Base-by-base conservation (phyloP, 139 green algal genomes). In the Raphidocelis subcapitata region DNA sequence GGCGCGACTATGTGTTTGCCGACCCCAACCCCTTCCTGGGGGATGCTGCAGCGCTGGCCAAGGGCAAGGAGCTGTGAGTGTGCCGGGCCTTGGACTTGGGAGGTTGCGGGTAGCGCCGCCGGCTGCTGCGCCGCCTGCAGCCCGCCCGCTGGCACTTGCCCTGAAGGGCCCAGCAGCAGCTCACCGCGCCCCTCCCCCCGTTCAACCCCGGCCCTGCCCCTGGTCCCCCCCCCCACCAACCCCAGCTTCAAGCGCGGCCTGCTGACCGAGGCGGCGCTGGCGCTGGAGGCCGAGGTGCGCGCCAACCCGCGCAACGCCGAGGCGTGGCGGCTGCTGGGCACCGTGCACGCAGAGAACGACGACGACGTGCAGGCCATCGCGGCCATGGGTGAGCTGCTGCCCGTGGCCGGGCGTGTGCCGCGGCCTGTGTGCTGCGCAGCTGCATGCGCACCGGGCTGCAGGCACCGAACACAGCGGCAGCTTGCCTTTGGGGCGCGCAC, bases 301-400 rank as follows among this genome's bases (percentile, higher is more conserved):
- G 85, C 69, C 2, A 79, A 94, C 31, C 85, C 87, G 2, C 55
- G 82, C 67, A 94, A 94, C 70, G 81, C 85, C 15, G 89, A 97
- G 62, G 92, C 90, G 0, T 99, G 96, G 96, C 85, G 90, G 65
- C 83, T 99, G 82, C 87, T 99, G 72, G 96, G 96, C 24, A 95
- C 87, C 2, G 90, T 95, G 56, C 93, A 99, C 41, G 96, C 96
- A 20, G 96, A 99, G 84, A 99, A 99, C 62, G 96, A 99, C 77
- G 93, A 99, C 73, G 96, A 99, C 77, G 70, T 79, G 24, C 85
- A 93, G 79, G 90, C 2, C 26, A 31, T 62, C 8, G 59, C 59
- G 15, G 29, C 29, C 31, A 23, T 65, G 29, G 29, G 59, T 35
- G 10, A 0, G 63, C 16, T 68, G 10, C 23, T 36, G 37, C 1